phyloP scores from a whole-genome alignment of 495 filamentous ascomycete genomes.

The Xylaria acuta region DNA sequence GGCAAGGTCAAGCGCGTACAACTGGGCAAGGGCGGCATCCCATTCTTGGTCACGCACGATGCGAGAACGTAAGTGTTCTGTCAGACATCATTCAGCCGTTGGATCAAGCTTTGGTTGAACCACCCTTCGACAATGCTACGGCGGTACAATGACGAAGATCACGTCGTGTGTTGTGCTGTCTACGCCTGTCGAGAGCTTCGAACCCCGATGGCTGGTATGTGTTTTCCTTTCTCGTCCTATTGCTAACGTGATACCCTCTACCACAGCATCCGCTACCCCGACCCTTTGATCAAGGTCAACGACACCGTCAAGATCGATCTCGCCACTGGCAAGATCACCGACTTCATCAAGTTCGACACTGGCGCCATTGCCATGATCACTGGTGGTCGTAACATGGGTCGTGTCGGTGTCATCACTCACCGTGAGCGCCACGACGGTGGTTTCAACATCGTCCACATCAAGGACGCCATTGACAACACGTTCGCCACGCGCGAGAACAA shows the following conservation, averaged over 20 bases:
- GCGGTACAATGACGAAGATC: constrained; percentile 15
- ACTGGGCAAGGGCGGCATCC: constrained; percentile 98
- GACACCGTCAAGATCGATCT: constrained; percentile 99
- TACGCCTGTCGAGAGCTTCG: constrained; percentile 38
- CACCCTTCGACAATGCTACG: constrained; percentile 36
- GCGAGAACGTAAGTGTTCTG: constrained; percentile 97
- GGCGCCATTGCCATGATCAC: constrained; percentile 97
- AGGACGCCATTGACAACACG: constrained; percentile 99
- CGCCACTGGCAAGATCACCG: constrained; percentile 91
- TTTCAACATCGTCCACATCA: constrained; percentile 99
- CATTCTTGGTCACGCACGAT: constrained; percentile 99
- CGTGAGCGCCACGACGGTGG: constrained; percentile 99
- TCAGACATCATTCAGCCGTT: constrained; percentile 98
- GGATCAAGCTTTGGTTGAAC: constrained; percentile 95
- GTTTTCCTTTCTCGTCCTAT: constrained; percentile 30
- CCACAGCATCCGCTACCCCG: constrained; percentile 94
- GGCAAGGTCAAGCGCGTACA: constrained; percentile 99
- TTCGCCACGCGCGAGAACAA: constrained; percentile 98
- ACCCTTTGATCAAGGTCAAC: constrained; percentile 98
- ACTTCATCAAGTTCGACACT: constrained; percentile 97
- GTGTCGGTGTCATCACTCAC: constrained; percentile 99
- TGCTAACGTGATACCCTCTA: constrained; percentile 48
- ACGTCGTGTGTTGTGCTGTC: not conserved
- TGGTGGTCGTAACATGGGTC: constrained; percentile 99
- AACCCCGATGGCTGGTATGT: constrained; percentile 56